Base-by-base conservation (phyloP, 495 filamentous ascomycete genomes). In the Xylaria curta region DNA sequence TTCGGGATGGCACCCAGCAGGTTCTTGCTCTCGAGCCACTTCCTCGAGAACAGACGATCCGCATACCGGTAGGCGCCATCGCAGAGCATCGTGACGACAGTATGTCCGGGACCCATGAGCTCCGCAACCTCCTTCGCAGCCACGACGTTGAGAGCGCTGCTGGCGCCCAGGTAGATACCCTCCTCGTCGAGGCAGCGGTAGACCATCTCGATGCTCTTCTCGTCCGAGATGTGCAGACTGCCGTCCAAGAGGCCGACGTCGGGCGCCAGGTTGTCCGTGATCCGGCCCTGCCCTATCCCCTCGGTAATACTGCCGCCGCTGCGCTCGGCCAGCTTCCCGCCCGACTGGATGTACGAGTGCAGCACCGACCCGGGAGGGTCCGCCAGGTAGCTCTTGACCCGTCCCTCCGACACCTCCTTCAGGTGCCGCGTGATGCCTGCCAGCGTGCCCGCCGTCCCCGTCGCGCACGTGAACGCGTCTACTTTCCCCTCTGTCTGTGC, bases 41-140 rank as follows among this genome's bases (percentile, higher is more conserved):
- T 93, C 75, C 86, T 88, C 13, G 92, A 95, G 85, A 99, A 99
- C 68, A 99, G 81, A 33, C 96, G 85, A 70, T 99, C 96, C 8
- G 96, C 96, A 82, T 99, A 99, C 66, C 97, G 86, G 76, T 99
- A 98, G 6, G 96, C 96, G 36, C 96, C 97, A 76, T 99, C 96
- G 78, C 94, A 97, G 46, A 99, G 85, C 59, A 98, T 87, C 8
- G 96, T 99, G 63, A 98, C 96, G 12, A 99, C 92, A 0, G 94
- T 97, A 76, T 95, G 90, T 49, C 95, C 95, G 76, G 89, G 91
- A 31, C 96, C 96, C 40, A 99, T 78, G 82, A 93, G 92, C 87
- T 96, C 90, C 0, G 97, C 96, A 31, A 98, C 90, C 82, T 98
- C 94, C 84, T 96, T 93, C 17, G 96, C 96, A 8, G 96, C 96